Base-by-base conservation (phyloP, 1,139 yeast species). In the Yamadazyma epiphylla region DNA sequence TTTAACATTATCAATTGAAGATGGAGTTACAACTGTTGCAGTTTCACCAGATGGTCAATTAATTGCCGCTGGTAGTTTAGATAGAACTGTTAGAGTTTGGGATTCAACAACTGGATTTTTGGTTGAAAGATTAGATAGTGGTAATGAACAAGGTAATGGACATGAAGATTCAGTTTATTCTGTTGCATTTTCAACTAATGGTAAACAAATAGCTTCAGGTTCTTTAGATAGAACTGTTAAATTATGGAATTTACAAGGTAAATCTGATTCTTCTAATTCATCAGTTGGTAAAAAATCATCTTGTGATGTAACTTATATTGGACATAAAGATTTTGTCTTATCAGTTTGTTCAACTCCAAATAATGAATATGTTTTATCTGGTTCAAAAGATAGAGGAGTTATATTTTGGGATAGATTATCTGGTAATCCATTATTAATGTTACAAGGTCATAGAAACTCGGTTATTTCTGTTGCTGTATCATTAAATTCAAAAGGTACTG, bases 1-100 rank as follows among this genome's bases (percentile, higher is more conserved):
- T 26, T 71, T 87, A 52, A 88, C 96, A 30, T 71, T 87, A 48
- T 79, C 89, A 19, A 89, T 91, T 47, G 97, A 91, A 60, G 98
- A 91, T 54, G 98, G 97, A 43, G 97, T 91, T 30, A 91, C 97
- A 33, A 91, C 98, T 0, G 97, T 91, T 28, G 96, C 96, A 11
- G 94, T 89, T 21, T 85, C 96, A 13, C 96, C 97, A 30, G 96
- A 91, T 58, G 96, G 96, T 24, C 78, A 82, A 48, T 76, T 81
- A 47, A 88, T 91, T 47, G 97, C 97, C 27, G 98, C 97, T 12
- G 98, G 98, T 32, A 85, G 95, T 26, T 75, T 91, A 43, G 98
- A 91, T 64, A 76, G 95, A 60, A 85, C 96, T 15, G 97, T 91
- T 29, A 76, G 97, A 42, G 95, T 91, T 27, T 91, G 98, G 97